phyloP scores from a whole-genome alignment of 2,329 filamentous ascomycete genomes.

The Colletotrichum liriopes region DNA sequence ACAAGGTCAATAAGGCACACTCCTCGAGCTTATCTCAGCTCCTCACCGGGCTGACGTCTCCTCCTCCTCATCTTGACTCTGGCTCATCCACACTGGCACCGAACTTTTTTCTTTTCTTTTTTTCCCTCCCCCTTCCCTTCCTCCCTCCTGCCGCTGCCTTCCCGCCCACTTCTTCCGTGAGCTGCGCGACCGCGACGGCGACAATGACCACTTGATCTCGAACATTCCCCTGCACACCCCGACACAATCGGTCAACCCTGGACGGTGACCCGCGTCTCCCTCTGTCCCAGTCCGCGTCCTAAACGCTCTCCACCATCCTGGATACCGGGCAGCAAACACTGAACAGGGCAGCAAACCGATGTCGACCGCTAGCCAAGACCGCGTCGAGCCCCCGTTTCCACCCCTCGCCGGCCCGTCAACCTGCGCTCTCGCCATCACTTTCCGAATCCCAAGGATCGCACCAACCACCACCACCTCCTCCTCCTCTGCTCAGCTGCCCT shows the following conservation, averaged over 20 bases:
- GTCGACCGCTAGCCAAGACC: not conserved
- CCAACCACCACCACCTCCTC: not conserved
- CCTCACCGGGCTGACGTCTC: not conserved
- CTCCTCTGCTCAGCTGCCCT: not conserved
- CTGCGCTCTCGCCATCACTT: conserved; percentile 22
- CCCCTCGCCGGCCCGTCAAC: conserved; percentile 28
- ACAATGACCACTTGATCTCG: conserved; percentile 25
- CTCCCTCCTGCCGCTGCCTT: not conserved
- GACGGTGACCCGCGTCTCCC: conserved; percentile 17
- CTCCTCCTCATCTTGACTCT: not conserved
- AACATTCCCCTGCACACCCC: conserved; percentile 31
- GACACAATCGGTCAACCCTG: conserved; percentile 26
- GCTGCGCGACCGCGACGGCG: not conserved
- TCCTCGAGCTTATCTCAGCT: not conserved
- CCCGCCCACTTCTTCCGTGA: conserved; percentile 12
- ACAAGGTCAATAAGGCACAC: not conserved
- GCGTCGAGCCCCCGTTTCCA: conserved; percentile 9
- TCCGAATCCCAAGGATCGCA: conserved; percentile 5
- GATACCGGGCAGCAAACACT: conserved; percentile 37
- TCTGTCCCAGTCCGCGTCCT: not conserved
- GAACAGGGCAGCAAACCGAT: conserved; percentile 26
- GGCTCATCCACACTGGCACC: not conserved
- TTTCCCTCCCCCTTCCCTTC: not conserved
- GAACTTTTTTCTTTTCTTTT: not conserved
- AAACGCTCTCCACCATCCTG: conserved; percentile 30